phyloP scores from a whole-genome alignment of 2,329 filamentous ascomycete genomes.

The Fusarium staphyleae region DNA sequence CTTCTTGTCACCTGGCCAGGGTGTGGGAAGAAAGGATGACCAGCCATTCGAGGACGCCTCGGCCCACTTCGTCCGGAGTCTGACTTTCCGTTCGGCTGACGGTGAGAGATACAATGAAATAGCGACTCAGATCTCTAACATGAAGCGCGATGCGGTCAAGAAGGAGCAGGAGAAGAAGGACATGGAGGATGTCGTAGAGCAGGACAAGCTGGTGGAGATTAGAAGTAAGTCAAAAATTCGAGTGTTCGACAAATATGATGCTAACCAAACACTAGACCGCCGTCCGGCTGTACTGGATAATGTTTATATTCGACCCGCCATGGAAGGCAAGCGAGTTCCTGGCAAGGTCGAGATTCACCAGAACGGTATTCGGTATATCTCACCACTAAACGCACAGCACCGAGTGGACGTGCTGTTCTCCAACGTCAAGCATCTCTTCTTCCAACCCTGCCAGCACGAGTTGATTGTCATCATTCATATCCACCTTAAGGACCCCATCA shows the following conservation, averaged over 20 bases:
- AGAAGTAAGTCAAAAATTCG: constrained; percentile 68
- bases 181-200: constrained; percentile 98
- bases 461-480: constrained; percentile 98
- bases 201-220: constrained; percentile 95
- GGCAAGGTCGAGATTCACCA: constrained; percentile 98
- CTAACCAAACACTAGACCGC: constrained; percentile 71
- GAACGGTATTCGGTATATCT: constrained; percentile 96
- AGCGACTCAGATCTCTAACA: constrained; percentile 89
- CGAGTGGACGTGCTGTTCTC: constrained; percentile 94
- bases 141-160: constrained; percentile 91
- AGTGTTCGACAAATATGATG: not conserved
- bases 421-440: constrained; percentile 98
- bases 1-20: constrained; percentile 94
- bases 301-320: constrained; percentile 91
- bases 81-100: constrained; percentile 93
- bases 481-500: constrained; percentile 96
- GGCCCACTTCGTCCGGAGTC: constrained; percentile 92
- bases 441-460: constrained; percentile 96
- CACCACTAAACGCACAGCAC: constrained; percentile 78
- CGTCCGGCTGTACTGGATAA: constrained; percentile 90
- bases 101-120: constrained; percentile 90
- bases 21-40: constrained; percentile 95
- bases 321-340: constrained; percentile 96
- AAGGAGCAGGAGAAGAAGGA: constrained; percentile 99
- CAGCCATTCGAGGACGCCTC: constrained; percentile 96